Evolutionary conservation across 306 rosid genomes (phyloP), one percentile per base, ranked within the genome.

Genomic region (Sechiopsis laciniata): DNA sequence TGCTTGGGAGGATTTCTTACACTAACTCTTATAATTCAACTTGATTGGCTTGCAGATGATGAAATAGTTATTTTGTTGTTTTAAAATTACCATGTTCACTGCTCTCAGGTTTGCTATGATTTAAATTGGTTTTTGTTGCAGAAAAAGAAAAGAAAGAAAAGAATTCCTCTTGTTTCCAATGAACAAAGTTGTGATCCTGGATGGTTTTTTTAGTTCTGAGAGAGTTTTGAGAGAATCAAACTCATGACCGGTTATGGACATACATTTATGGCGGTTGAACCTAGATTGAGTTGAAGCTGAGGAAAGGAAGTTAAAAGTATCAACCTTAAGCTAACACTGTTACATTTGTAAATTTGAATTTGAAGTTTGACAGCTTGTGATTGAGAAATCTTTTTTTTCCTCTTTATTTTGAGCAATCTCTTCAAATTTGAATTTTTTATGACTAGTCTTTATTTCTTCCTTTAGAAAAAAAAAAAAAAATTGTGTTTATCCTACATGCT

Each of bases 331-430:
- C 37, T 35, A 16, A 63, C 42, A 35, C 48, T 63, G 51, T 63
- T 63, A 8, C 7, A 64, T 35, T 40, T 65, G 71, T 65, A 62
- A 16, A 32, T 62, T 62, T 62, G 68, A 16, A n/a, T 62, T 62
- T 62, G 68, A 16, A n/a, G 22, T n/a, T 62, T 62, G 50, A 32
- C 50, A 62, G 26, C 37, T 58, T 22, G 7, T 21, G 13, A 19
- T 55, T 55, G 26, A 9, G 13, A 19, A 17, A 6, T 55, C 0
- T 9, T 19, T 56, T 20, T 7, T 6, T 40, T 40, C 8, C 46
- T 40, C 46, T 40, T 40, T 40, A 40, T 40, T 40, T 40, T 5
- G 46, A 7, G 46, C 7, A 40, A 40, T 40, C 46, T 40, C 46
- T 40, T 6, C 46, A 6, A 40, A 40, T 40, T 40, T 40, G 46